Percentiles rank a stretch among this genome's conserved stretches.
Evolutionary conservation across 495 filamentous ascomycete species (phyloP).

Genomic region (Annulohypoxylon stygium): DNA sequence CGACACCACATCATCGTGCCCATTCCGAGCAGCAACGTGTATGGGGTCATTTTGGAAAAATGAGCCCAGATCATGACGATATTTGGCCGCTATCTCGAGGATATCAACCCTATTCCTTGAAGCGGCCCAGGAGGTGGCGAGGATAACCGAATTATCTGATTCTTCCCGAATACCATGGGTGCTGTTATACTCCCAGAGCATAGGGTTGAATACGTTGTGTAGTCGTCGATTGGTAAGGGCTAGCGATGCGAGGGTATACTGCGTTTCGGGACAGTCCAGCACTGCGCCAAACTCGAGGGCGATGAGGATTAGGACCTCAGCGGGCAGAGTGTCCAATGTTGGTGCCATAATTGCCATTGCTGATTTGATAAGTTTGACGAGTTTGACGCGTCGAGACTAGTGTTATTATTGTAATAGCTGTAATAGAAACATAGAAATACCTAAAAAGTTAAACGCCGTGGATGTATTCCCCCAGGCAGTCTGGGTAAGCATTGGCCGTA

Average conservation of each 20-base stretch:
- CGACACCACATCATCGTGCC: slow-evolving; percentile 3
- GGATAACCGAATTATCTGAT: neutral
- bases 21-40: neutral
- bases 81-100: slow-evolving; percentile 27
- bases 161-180: neutral
- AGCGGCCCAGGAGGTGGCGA: slow-evolving; percentile 20
- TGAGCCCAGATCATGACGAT: slow-evolving; percentile 3
- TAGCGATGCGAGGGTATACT: slow-evolving; percentile 17
- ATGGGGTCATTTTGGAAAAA: neutral
- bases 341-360: slow-evolving; percentile 3
- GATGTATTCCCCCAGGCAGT: neutral
- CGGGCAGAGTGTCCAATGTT: slow-evolving; percentile 4
- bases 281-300: neutral
- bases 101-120: slow-evolving; percentile 25
- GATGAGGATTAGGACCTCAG: slow-evolving; percentile 16
- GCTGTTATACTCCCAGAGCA: slow-evolving; percentile 21
- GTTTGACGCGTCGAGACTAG: slow-evolving; percentile 1
- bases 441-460: too few species aligned
- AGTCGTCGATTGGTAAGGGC: slow-evolving; percentile 27
- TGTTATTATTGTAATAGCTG: too few species aligned
- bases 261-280: neutral
- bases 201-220: slow-evolving; percentile 21
- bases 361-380: neutral
- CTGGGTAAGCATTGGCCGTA: neutral
- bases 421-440: too few species aligned